Percentiles rank a stretch among this genome's conserved stretches.
These are phyloP conservation scores for Trypanosoma boissoni DNA, from an alignment of 208 protist species.

Conservation along the genomic window DNA sequence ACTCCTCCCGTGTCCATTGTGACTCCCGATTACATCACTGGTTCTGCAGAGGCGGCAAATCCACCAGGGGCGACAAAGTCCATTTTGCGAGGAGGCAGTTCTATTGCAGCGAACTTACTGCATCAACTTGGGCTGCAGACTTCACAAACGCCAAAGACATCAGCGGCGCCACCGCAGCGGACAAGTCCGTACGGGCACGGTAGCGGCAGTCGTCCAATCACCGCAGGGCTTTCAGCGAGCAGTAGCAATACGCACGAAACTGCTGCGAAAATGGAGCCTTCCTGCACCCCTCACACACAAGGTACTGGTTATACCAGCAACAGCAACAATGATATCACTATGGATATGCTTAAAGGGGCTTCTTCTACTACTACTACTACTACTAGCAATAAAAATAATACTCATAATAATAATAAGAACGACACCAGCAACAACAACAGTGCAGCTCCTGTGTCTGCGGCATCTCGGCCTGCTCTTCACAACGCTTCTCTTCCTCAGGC, in stretches of 20 bases:
- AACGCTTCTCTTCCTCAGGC: slow-evolving; percentile 71
- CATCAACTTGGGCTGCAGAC: slow-evolving; percentile 17
- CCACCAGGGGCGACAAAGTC: not conserved
- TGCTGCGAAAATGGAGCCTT: slow-evolving; percentile 4
- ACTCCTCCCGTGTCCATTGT: too few species aligned
- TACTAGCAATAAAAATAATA: not conserved
- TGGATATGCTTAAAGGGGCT: too few species aligned
- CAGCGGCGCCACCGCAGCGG: not conserved
- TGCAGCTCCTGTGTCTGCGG: slow-evolving; percentile 10
- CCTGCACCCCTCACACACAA: too few species aligned
- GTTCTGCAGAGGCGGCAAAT: not conserved
- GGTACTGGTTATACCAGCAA: too few species aligned
- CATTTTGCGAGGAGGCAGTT: not conserved
- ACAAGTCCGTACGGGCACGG: not conserved
- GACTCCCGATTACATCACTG: not conserved
- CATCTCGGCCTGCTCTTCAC: slow-evolving; percentile 45
- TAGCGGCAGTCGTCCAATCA: slow-evolving; percentile 13
- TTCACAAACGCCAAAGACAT: too few species aligned
- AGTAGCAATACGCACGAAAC: not conserved
- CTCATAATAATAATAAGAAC: slow-evolving; percentile 30
- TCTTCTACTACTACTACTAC: not conserved
- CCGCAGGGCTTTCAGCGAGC: slow-evolving; percentile 14
- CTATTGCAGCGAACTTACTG: slow-evolving; percentile 24
- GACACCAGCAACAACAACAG: slow-evolving; percentile 5
- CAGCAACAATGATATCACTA: too few species aligned